Evolutionary conservation across 2,329 filamentous ascomycete species (phyloP).

Genomic region (Mollisiaceae sp.): DNA sequence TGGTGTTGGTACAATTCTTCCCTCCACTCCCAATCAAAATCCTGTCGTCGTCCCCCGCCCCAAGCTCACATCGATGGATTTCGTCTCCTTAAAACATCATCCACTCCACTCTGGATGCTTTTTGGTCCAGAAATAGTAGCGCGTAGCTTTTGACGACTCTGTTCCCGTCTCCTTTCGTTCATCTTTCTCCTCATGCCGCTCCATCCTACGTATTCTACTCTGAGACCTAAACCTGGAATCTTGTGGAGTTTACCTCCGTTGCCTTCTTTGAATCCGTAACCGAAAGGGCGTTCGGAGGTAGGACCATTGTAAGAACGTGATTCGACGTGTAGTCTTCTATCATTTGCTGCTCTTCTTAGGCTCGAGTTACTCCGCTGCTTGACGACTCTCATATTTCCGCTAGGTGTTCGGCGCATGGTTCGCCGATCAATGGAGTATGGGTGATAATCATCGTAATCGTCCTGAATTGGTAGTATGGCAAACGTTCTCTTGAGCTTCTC

Average conservation of each 20-base stretch:
- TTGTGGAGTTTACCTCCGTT: conserved; percentile 38
- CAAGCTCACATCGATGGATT: background rate
- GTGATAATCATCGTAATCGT: conserved; percentile 47
- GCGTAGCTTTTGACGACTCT: conserved; percentile 61
- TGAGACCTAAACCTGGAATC: conserved; percentile 47
- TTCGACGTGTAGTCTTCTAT: conserved; percentile 24
- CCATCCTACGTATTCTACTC: conserved; percentile 54
- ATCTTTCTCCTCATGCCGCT: conserved; percentile 59
- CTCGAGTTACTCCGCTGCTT: conserved; percentile 52
- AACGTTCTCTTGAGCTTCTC: conserved; percentile 56
- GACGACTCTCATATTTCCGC: conserved; percentile 65
- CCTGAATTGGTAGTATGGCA: conserved; percentile 60
- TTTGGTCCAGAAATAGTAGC: conserved; percentile 64
- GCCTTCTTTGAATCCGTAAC: conserved; percentile 39
- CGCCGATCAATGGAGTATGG: conserved; percentile 54
- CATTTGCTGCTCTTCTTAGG: conserved; percentile 30
- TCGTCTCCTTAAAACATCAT: conserved; percentile 37
- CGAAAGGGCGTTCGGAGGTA: conserved; percentile 31
- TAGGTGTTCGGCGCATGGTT: conserved; percentile 63
- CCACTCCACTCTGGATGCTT: conserved; percentile 42
- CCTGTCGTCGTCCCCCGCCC: background rate
- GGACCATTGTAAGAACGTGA: conserved; percentile 21
- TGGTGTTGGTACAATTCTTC: conserved; percentile 6
- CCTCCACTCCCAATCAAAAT: background rate
- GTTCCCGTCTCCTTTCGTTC: conserved; percentile 63